A percentile compares a stretch with the other conserved stretches of the same genome.
Evolutionary conservation across 1,139 yeast species (phyloP).

Genomic region (Scheffersomyces titani): DNA sequence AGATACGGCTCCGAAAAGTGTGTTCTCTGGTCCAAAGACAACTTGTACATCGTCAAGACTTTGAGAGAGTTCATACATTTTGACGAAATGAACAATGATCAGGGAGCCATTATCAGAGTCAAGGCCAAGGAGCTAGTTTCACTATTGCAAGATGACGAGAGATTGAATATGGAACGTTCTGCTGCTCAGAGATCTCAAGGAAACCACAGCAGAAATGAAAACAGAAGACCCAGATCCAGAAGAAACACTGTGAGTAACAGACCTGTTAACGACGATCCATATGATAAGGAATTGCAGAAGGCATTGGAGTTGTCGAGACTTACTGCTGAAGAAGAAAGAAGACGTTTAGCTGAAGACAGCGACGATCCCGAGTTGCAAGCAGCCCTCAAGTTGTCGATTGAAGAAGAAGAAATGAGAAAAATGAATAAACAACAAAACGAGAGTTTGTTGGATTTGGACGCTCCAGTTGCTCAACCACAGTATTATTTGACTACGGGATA

Average conservation of each 20-base stretch:
- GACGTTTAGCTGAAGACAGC: slow-evolving; percentile 34
- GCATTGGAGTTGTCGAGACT: slow-evolving; percentile 81
- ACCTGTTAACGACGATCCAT: slow-evolving; percentile 37
- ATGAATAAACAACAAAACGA: slow-evolving; percentile 47
- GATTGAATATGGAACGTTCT: slow-evolving; percentile 73
- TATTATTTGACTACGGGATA: slow-evolving; percentile 33
- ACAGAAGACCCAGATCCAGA: slow-evolving; percentile 27
- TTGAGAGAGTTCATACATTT: slow-evolving; percentile 85
- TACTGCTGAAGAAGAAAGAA: slow-evolving; percentile 81
- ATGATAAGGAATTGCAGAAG: slow-evolving; percentile 78
- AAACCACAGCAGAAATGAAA: slow-evolving; percentile 9
- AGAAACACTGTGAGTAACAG: slow-evolving; percentile 13
- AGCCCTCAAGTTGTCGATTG: slow-evolving; percentile 81
- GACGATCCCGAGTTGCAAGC: slow-evolving; percentile 74
- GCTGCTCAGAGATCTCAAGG: slow-evolving; percentile 24
- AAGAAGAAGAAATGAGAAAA: slow-evolving; percentile 81
- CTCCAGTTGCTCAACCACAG: slow-evolving; percentile 28
- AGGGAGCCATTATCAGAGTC: slow-evolving; percentile 86
- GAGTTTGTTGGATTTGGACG: slow-evolving; percentile 59
- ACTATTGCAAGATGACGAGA: slow-evolving; percentile 78
- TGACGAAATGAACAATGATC: slow-evolving; percentile 81
- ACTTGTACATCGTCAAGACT: slow-evolving; percentile 85
- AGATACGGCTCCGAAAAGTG: slow-evolving; percentile 89
- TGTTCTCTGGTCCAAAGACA: slow-evolving; percentile 92
- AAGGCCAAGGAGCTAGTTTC: slow-evolving; percentile 90